These are phyloP conservation scores for Agaricus bisporus DNA, from an alignment of 768 basidiomycete genomes.

Conservation along the genomic window DNA sequence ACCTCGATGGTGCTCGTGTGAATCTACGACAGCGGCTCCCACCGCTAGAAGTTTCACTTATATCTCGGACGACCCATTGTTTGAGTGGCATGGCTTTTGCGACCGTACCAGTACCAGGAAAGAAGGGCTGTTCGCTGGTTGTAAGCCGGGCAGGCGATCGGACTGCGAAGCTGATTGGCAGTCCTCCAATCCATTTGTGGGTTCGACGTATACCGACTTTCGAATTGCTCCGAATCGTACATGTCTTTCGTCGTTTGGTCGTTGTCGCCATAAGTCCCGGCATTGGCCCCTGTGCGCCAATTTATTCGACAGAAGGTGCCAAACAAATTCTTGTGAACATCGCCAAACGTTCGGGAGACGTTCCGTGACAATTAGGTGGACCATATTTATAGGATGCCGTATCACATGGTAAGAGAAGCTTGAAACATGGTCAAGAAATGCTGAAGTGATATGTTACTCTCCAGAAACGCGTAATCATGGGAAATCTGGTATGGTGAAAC, in stretches of 20 bases:
- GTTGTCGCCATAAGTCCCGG: slow-evolving; percentile 51
- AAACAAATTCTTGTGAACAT: slow-evolving; percentile 35
- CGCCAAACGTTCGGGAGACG: slow-evolving; percentile 32
- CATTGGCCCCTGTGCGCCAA: slow-evolving; percentile 40
- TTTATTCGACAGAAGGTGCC: slow-evolving; percentile 31
- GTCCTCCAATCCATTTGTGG: slow-evolving; percentile 49
- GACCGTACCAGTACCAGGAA: slow-evolving; percentile 41
- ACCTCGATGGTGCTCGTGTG: background rate
- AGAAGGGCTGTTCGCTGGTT: slow-evolving; percentile 48
- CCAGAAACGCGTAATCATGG: slow-evolving; percentile 32
- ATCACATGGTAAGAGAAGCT: slow-evolving; percentile 20
- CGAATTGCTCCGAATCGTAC: slow-evolving; percentile 43
- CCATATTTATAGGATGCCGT: slow-evolving; percentile 33
- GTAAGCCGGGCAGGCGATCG: slow-evolving; percentile 54
- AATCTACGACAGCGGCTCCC: slow-evolving; percentile 28
- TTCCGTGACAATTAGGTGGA: slow-evolving; percentile 35
- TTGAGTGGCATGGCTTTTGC: slow-evolving; percentile 61
- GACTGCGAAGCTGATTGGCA: slow-evolving; percentile 40
- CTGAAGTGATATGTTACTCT: background rate
- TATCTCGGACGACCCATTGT: slow-evolving; percentile 39
- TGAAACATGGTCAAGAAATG: background rate
- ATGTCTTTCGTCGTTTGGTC: slow-evolving; percentile 44
- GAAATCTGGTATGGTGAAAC: slow-evolving; percentile 33
- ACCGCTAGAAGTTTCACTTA: slow-evolving; percentile 41
- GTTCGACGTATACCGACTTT: slow-evolving; percentile 46